Evolutionary conservation across 345 rosid genomes (phyloP), one percentile per base, ranked within the genome.

Genomic region (Hypericum perforatum): DNA sequence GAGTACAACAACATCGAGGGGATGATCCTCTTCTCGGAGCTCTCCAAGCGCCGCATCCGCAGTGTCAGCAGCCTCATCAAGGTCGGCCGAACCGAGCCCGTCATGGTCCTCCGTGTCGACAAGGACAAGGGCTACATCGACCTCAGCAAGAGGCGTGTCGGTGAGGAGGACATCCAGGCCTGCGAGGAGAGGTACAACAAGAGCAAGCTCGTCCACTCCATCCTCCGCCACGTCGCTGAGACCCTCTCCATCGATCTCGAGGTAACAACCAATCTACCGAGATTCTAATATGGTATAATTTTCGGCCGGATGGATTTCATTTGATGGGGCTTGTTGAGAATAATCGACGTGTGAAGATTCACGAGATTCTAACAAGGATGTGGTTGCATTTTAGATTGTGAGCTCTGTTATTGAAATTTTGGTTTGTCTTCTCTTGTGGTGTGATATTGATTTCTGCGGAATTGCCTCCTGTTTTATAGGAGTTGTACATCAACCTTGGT

Each of bases 1-100:
- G 98, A 88, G 74, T 92, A 88, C 94, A 92, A 88, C 69, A 92
- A 92, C 66, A 88, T 85, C 9, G 98, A 92, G 68, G 97, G 98
- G 1, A 85, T 92, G 95, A 92, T 92, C 64, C 72, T 92, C 32
- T 92, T 92, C 80, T 88, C 98, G 37, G 98, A 92, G 94, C 95
- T 92, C 51, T 92, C 98, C 11, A 92, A 96, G 49, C 97, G 98
- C 59, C 86, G 98, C 53, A 92, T 92, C 76, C 88, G 98, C 14
- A 88, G 97, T 45, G 97, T 88, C 54, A 92, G 89, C 57, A 85
- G 95, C 66, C 69, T 92, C 54, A 88, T 92, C 65, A 92, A 83
- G 81, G 94, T 92, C 4, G 98, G 97, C 45, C 79, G 95, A 43
- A 92, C 74, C 58, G 98, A 92, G 83, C 97, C 98, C 16, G 98